A percentile compares a stretch with the other conserved stretches of the same genome.
phyloP scores from a whole-genome alignment of 176 grass and related monocot species.

The Zoysia japonica region DNA sequence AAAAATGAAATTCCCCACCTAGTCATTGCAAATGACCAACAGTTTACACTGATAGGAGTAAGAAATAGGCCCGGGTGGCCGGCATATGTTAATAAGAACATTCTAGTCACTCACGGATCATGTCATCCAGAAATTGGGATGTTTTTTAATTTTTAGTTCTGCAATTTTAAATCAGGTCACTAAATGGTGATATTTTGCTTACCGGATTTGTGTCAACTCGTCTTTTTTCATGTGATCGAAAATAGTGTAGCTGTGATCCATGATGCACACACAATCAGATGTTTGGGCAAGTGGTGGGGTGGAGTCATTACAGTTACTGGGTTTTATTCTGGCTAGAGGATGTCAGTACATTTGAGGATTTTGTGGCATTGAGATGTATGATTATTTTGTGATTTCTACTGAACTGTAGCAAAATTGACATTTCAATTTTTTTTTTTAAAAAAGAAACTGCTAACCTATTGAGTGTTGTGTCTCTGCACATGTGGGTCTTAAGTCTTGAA shows the following conservation, averaged over 20 bases:
- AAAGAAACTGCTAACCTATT: not conserved
- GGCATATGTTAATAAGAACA: not conserved
- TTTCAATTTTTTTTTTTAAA: not conserved
- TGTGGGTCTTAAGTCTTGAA: not conserved
- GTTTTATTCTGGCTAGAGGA: constrained; percentile 4
- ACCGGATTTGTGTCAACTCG: not conserved
- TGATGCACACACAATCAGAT: constrained; percentile 28
- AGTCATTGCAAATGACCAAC: not conserved
- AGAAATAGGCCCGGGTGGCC: not conserved
- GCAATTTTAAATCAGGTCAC: constrained; percentile 5
- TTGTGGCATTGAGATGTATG: constrained; percentile 19
- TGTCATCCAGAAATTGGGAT: not conserved
- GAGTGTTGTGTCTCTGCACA: not conserved
- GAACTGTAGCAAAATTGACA: not conserved
- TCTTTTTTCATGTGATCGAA: not conserved
- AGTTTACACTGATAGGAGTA: not conserved
- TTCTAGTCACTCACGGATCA: not conserved
- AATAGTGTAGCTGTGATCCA: constrained; percentile 4
- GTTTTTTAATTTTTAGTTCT: not conserved
- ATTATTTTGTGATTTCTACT: constrained; percentile 7
- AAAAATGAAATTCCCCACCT: not conserved
- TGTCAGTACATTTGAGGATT: constrained; percentile 11
- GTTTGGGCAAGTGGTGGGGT: not conserved
- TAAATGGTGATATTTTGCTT: constrained; percentile 3
- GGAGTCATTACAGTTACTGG: not conserved